Evolutionary conservation across 139 green algal species (phyloP).

Genomic region (Haematococcus lacustris): DNA sequence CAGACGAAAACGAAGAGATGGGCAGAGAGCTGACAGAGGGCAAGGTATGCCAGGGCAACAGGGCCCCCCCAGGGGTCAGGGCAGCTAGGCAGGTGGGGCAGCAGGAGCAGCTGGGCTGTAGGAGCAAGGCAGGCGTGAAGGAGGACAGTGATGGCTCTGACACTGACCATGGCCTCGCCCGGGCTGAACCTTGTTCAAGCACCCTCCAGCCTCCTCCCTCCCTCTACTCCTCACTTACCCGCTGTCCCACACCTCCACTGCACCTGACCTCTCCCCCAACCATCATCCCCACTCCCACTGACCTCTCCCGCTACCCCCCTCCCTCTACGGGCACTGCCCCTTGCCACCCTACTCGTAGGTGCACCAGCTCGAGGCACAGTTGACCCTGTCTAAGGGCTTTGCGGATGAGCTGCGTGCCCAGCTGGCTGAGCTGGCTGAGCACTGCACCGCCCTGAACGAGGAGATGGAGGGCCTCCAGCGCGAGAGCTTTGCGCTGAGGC

Average conservation of each 20-base stretch:
- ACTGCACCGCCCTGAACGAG: constrained; percentile 15
- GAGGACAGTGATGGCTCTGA: background rate
- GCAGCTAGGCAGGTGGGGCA: background rate
- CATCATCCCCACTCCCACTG: background rate
- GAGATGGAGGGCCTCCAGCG: constrained; percentile 46
- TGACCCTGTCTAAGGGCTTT: constrained; percentile 34
- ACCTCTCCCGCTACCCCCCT: too few species aligned
- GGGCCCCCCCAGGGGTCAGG: too few species aligned
- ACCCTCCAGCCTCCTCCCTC: background rate
- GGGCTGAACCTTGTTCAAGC: background rate
- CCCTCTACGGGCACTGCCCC: background rate
- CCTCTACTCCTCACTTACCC: background rate
- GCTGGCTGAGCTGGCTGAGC: constrained; percentile 17
- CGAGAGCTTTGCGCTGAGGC: constrained; percentile 38
- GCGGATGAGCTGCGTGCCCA: constrained; percentile 34
- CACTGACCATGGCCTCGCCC: background rate
- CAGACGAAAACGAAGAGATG: constrained; percentile 73
- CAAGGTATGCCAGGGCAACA: too few species aligned
- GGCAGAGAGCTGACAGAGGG: constrained; percentile 61
- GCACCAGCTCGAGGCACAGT: constrained; percentile 39
- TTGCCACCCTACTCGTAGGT: constrained; percentile 10
- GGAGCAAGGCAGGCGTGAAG: background rate
- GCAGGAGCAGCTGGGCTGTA: background rate
- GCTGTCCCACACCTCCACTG: background rate
- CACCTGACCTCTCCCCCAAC: too few species aligned